Evolutionary conservation across 495 filamentous ascomycete species (phyloP), one percentile per base, ranked within the genome.

Genomic region (Trichocladium uniseriatum): DNA sequence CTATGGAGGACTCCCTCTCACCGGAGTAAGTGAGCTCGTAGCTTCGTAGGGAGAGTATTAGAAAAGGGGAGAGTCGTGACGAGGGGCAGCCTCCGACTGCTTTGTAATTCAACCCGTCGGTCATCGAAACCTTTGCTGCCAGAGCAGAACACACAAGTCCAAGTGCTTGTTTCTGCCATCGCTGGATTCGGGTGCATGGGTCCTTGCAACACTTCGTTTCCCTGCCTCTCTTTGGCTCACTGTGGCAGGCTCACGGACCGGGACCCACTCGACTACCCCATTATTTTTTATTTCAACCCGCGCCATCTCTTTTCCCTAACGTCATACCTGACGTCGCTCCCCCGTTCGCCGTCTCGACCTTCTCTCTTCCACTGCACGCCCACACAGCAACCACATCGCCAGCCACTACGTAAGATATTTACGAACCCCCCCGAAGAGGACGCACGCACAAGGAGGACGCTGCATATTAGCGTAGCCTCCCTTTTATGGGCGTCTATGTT

Each of bases 311-410:
- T 63, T 64, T 58, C 55, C 60, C 58, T 21, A 62, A 66, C 63
- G 63, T 66, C 63, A 66, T 66, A 64, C 63, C 63, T 66, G 63
- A 66, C 63, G 63, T 66, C 63, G 53, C 38, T 45, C 53, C 53
- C 52, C 53, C 53, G 57, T 59, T 58, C 52, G 52, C 48, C 44
- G 53, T 56, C 52, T 56, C 53, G 55, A 47, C 52, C 59, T 54
- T 63, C 52, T 56, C 55, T 66, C 53, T 44, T 46, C 43, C 54
- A 50, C 49, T 10, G 45, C 61, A 22, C 29, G 22, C 21, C 22
- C 48, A 35, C 46, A 39, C 42, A 36, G 34, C 41, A 49, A 44
- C 48, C 24, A 51, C 43, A 37, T 52, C 45, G 52, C 50, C 42
- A 58, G 14, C 27, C 24, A 54, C 58, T 43, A 64, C 56, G 53